Conservation (phyloP, 2,329 filamentous ascomycete species). For the Capronia epimyces region DNA sequence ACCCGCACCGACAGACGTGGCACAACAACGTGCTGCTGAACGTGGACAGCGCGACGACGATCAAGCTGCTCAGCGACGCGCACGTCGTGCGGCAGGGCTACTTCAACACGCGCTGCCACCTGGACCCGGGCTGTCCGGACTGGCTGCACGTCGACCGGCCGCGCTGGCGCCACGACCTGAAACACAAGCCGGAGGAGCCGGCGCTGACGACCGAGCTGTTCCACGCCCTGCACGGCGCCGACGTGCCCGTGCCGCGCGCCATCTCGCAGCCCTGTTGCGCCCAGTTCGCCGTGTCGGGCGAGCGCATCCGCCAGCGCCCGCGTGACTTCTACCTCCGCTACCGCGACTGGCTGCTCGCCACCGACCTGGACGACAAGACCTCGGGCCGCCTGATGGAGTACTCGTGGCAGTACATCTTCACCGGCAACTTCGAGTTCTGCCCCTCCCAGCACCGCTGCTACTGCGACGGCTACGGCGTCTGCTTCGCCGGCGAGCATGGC, state of each 20-base stretch:
- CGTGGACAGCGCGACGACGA: slow-evolving; percentile 46
- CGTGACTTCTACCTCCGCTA: slow-evolving; percentile 53
- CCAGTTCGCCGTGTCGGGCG: slow-evolving; percentile 57
- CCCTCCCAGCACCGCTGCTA: slow-evolving; percentile 53
- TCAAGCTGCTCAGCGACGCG: slow-evolving; percentile 48
- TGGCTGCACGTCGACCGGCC: slow-evolving; percentile 48
- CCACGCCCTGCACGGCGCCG: slow-evolving; percentile 34
- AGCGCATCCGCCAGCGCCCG: slow-evolving; percentile 53
- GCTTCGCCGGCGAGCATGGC: slow-evolving; percentile 50
- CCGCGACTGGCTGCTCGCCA: slow-evolving; percentile 57
- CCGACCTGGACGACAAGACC: slow-evolving; percentile 50
- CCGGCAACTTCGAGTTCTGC: slow-evolving; percentile 43
- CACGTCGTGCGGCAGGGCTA: slow-evolving; percentile 52
- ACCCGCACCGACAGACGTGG: slow-evolving; percentile 53
- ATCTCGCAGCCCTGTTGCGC: slow-evolving; percentile 60
- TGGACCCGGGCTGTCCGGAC: slow-evolving; percentile 54
- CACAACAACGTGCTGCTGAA: slow-evolving; percentile 54
- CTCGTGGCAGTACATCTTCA: slow-evolving; percentile 59
- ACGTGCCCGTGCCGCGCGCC: slow-evolving; percentile 40
- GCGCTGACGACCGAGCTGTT: slow-evolving; percentile 44
- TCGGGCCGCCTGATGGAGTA: slow-evolving; percentile 60
- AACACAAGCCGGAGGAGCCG: slow-evolving; percentile 45
- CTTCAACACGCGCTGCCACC: slow-evolving; percentile 56
- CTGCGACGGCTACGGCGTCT: slow-evolving; percentile 60
- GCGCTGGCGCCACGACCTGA: slow-evolving; percentile 36